These are phyloP conservation scores for Penicillium sp. DNA, from an alignment of 2,329 filamentous ascomycete species.

Conservation along the genomic window DNA sequence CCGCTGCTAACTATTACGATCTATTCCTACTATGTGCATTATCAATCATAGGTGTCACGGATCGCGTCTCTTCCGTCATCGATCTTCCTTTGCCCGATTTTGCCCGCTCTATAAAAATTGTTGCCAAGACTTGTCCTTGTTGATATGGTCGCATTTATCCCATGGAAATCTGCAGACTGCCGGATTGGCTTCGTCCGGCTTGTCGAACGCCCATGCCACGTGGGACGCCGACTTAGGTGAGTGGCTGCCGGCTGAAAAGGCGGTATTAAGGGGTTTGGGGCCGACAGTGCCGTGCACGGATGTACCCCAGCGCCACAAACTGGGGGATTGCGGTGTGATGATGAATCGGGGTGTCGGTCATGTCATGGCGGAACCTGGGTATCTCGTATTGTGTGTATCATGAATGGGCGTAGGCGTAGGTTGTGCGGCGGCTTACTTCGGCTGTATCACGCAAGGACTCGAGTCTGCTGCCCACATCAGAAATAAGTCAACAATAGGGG, in stretches of 20 bases:
- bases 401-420: not conserved
- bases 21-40: not conserved
- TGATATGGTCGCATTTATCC: not conserved
- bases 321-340: conserved; percentile 17
- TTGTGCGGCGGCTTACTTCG: not conserved
- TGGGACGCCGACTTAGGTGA: conserved; percentile 19
- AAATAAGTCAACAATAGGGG: conserved; percentile 17
- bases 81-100: not conserved
- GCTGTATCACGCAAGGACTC: conserved; percentile 33
- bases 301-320: conserved; percentile 4
- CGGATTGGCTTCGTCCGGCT: not conserved
- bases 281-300: conserved; percentile 15
- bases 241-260: conserved; percentile 15
- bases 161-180: not conserved
- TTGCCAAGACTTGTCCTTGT: conserved; percentile 3
- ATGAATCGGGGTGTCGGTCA: conserved; percentile 3
- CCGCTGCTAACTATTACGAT: not conserved
- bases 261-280: conserved; percentile 11
- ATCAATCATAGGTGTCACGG: not conserved
- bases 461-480: conserved; percentile 34
- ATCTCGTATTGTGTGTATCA: not conserved
- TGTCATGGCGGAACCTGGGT: not conserved
- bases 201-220: conserved; percentile 19
- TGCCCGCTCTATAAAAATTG: not conserved
- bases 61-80: not conserved